phyloP scores from a whole-genome alignment of 2,329 filamentous ascomycete genomes.

The Phialemonium atrogriseum region DNA sequence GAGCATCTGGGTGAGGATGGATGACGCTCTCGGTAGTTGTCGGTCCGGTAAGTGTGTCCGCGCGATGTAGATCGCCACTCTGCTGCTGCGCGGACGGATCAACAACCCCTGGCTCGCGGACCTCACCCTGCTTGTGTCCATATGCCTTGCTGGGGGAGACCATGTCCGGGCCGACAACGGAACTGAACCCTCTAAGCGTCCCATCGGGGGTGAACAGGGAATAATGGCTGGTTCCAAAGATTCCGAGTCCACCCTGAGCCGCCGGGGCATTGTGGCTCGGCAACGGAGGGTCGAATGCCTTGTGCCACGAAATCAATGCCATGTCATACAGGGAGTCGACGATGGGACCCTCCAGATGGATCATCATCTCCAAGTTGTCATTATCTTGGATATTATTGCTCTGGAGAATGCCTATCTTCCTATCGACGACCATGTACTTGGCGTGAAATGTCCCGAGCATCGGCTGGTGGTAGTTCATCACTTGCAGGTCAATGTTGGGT shows the following conservation, averaged over 20 bases:
- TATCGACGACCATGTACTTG: slow-evolving; percentile 72
- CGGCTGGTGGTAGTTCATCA: slow-evolving; percentile 64
- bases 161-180: slow-evolving; percentile 18
- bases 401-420: slow-evolving; percentile 60
- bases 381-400: slow-evolving; percentile 77
- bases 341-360: slow-evolving; percentile 66
- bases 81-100: slow-evolving; percentile 4
- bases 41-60: slow-evolving; percentile 12
- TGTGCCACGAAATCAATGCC: slow-evolving; percentile 64
- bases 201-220: slow-evolving; percentile 20
- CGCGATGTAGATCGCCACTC: slow-evolving; percentile 8
- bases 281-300: slow-evolving; percentile 49
- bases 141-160: slow-evolving; percentile 11
- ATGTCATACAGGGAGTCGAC: slow-evolving; percentile 71
- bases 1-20: slow-evolving; percentile 5
- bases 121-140: slow-evolving; percentile 5
- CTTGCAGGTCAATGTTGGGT: slow-evolving; percentile 62
- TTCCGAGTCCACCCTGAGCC: slow-evolving; percentile 18
- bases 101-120: slow-evolving; percentile 9
- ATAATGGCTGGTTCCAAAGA: slow-evolving; percentile 16
- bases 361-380: slow-evolving; percentile 75
- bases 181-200: slow-evolving; percentile 19
- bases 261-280: slow-evolving; percentile 47
- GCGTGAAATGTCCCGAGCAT: slow-evolving; percentile 67
- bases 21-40: slow-evolving; percentile 13